Base-by-base conservation (phyloP, 768 basidiomycete genomes). In the Suillus paluster region DNA sequence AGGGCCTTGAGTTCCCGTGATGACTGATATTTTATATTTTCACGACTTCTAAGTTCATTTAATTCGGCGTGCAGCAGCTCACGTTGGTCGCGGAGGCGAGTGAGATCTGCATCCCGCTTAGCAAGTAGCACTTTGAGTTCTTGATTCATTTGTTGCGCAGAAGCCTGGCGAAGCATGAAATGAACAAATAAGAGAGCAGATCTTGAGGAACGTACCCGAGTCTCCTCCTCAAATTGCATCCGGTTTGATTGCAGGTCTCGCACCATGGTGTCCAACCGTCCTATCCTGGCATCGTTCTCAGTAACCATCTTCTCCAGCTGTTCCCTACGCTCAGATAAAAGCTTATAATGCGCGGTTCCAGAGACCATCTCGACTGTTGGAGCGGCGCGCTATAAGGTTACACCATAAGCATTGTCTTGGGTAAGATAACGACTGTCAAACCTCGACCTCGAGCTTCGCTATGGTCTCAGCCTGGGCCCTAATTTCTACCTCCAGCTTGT, bases 41-140 rank as follows among this genome's bases (percentile, higher is more conserved):
- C 91, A 66, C 84, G 86, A 27, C 84, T 83, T 70, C 84, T 87
- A 60, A 88, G 84, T 69, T 95, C 94, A 38, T 79, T 72, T 33
- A 91, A 66, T 66, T 94, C 92, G 4, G 86, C 84, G 9, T 73
- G 70, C 49, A 80, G 80, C 64, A 90, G 87, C 65, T 94, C 91
- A 8, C 92, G 85, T 64, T 86, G 82, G 57, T 89, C 89, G 23
- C 92, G 86, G 21, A 94, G 79, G 36, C 92, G 85, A 21, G 80
- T 73, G 66, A 84, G 85, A 58, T 94, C 91, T 3, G 78, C 75
- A 64, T 92, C 89, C 39, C 88, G 85, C 69, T 89, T 90, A 10
- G 78, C 77, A 41, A 90, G 72, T 71, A 85, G 80, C 1, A 73
- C 70, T 66, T 84, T 87, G 36, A 91, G 77, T 34, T 95, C 91